phyloP scores from a whole-genome alignment of 1,284 basidiomycete genomes.

The Rugosomyces carneus region DNA sequence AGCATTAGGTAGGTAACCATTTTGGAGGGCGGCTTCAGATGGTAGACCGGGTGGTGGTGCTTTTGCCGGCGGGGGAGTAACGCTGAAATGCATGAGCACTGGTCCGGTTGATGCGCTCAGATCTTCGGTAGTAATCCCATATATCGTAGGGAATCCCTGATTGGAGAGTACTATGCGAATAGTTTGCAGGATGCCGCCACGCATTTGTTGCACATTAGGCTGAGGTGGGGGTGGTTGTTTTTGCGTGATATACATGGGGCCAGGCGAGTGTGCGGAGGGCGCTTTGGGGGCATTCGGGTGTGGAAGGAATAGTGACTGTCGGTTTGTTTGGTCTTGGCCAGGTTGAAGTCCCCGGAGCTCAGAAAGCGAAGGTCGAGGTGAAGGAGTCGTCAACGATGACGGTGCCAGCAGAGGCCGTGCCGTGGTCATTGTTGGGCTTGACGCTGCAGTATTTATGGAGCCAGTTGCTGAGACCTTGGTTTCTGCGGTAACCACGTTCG shows the following conservation, averaged over 20 bases:
- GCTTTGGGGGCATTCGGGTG: slow-evolving; percentile 68
- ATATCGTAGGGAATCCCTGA: slow-evolving; percentile 41
- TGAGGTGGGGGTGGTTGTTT: slow-evolving; percentile 17
- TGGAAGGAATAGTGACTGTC: slow-evolving; percentile 56
- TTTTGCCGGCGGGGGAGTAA: slow-evolving; percentile 45
- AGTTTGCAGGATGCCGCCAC: slow-evolving; percentile 18
- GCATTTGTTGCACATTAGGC: slow-evolving; percentile 7
- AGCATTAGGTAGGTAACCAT: not conserved
- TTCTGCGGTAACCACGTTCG: too few species aligned
- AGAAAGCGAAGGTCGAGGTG: slow-evolving; percentile 25
- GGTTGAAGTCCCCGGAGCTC: slow-evolving; percentile 27
- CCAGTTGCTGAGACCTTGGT: too few species aligned
- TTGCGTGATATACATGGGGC: slow-evolving; percentile 52
- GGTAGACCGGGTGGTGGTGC: slow-evolving; percentile 16
- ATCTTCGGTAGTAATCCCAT: slow-evolving; percentile 54
- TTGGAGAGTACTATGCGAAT: slow-evolving; percentile 19
- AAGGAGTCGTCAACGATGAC: slow-evolving; percentile 15
- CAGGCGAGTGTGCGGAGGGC: slow-evolving; percentile 34
- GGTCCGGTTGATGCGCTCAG: slow-evolving; percentile 48
- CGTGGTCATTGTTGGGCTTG: too few species aligned
- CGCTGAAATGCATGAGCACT: slow-evolving; percentile 57
- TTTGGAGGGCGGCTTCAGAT: not conserved
- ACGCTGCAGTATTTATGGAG: too few species aligned
- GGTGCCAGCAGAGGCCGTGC: slow-evolving; percentile 15
- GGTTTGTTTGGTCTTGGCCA: slow-evolving; percentile 25